These are phyloP conservation scores for Globisporangium megalacanthum DNA, from an alignment of 352 stramenopile species.

Conservation along the genomic window DNA sequence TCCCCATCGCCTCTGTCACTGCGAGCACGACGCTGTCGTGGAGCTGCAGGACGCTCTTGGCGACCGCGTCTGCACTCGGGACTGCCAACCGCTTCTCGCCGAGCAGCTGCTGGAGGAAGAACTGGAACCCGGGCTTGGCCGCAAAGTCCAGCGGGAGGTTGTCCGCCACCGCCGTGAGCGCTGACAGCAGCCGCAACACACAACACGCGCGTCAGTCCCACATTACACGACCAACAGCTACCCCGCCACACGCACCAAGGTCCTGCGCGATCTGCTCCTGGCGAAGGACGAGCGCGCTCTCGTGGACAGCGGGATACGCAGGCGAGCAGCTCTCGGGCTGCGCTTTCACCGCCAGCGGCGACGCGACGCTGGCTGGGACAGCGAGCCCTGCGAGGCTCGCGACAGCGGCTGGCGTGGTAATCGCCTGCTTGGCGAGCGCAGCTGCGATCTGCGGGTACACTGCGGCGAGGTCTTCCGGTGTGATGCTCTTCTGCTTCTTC, in stretches of 20 bases:
- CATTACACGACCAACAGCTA: neutral
- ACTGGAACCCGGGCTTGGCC: constrained; percentile 55
- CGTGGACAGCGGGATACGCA: constrained; percentile 15
- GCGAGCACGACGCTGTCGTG: constrained; percentile 69
- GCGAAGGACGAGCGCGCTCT: constrained; percentile 22
- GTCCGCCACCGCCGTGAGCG: constrained; percentile 64
- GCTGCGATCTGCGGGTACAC: constrained; percentile 34
- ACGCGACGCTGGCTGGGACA: neutral
- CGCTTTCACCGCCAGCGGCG: constrained; percentile 25
- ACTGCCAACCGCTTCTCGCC: constrained; percentile 61
- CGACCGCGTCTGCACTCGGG: constrained; percentile 49
- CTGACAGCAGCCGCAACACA: constrained; percentile 10
- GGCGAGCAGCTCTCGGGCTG: constrained; percentile 24
- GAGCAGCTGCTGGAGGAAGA: constrained; percentile 56
- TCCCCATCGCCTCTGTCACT: constrained; percentile 56
- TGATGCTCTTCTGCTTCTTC: constrained; percentile 69
- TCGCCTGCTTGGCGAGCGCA: constrained; percentile 15
- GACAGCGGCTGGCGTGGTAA: neutral
- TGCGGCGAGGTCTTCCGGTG: constrained; percentile 45
- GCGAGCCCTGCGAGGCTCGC: neutral
- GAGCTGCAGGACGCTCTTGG: constrained; percentile 59
- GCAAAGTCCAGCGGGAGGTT: constrained; percentile 67
- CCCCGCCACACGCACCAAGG: constrained; percentile 23
- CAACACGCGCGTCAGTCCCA: neutral
- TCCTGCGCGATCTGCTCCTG: constrained; percentile 69